Evolutionary conservation across 495 filamentous ascomycete species (phyloP).

Genomic region (Melanomma pulvis-pyrius): DNA sequence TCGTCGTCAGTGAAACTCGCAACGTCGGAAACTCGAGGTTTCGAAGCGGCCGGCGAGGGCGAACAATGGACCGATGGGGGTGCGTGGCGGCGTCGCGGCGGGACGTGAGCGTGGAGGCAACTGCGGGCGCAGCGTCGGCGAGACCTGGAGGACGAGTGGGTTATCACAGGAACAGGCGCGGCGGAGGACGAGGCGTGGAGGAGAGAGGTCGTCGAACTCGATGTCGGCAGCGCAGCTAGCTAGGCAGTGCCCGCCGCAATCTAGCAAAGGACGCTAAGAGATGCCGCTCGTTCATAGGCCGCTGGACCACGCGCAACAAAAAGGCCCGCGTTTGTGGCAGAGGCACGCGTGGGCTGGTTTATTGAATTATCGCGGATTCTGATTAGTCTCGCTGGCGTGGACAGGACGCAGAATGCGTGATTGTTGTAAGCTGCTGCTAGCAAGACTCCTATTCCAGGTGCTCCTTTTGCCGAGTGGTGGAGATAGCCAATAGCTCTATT

Average conservation of each 20-base stretch:
- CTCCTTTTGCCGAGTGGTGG: background rate
- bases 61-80: slow-evolving; percentile 22
- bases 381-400: no score
- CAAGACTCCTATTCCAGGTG: no score
- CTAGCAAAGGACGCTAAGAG: no score
- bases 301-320: no score
- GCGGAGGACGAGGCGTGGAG: slow-evolving; percentile 12
- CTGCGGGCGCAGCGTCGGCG: slow-evolving; percentile 25
- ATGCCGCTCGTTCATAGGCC: background rate
- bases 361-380: no score
- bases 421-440: no score
- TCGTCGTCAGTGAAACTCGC: slow-evolving; percentile 35
- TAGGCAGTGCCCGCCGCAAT: no score
- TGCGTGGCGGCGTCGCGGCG: background rate
- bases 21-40: slow-evolving; percentile 33
- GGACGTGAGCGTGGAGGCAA: slow-evolving; percentile 7
- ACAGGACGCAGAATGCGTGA: no score
- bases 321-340: background rate
- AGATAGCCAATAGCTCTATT: background rate
- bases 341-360: background rate
- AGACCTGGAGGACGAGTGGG: background rate
- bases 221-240: background rate
- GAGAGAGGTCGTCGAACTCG: background rate
- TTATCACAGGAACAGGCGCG: slow-evolving; percentile 17
- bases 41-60: slow-evolving; percentile 30